Base-by-base conservation (phyloP, 1,284 basidiomycete species). In the Ceraceosorus guamensis region DNA sequence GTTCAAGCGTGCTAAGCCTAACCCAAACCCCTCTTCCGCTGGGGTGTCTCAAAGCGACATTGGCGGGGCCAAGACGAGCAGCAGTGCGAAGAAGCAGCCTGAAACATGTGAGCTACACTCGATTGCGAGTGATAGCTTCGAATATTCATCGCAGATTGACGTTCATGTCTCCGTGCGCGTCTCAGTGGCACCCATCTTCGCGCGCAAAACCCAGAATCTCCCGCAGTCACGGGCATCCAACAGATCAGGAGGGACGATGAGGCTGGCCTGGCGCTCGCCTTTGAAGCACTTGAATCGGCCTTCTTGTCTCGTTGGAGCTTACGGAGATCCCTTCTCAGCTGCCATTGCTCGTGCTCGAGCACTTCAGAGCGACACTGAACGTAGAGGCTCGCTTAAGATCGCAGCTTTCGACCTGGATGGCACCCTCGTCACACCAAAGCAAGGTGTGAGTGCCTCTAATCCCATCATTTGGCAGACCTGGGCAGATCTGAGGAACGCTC, bases 341-440 rank as follows among this genome's bases (percentile, higher is more conserved):
- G 8, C 7, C 8, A 24, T 46, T 14, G 44, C n/a, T 14, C n/a
- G 14, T 14, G 6, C 8, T 6, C 7, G 6, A 24, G 44, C 8
- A 8, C 6, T 46, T 5, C 44, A 46, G 44, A 18, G 14, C 44
- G 18, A 48, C 13, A 47, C 34, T 11, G n/a, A 7, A 37, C 57
- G 44, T 0, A 56, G n/a, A n/a, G n/a, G n/a, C n/a, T n/a, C 39
- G 45, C 11, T 53, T 18, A 65, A 64, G 31, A 59, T 70, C 2
- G 66, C 67, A 6, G 61, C 64, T 48, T 71, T 61, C 55, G 69
- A 71, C 44, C 55, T 71, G 3, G 69, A 71, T 44, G 69, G 68
- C 10, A 70, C 66, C 30, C 50, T 71, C 1, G 60, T 71, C 3
- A 56, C 61, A 1, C 68, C 68, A 1, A 66, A 65, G 41, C 47